phyloP scores from a whole-genome alignment of 2,329 filamentous ascomycete genomes.

The Clonostachys chloroleuca region DNA sequence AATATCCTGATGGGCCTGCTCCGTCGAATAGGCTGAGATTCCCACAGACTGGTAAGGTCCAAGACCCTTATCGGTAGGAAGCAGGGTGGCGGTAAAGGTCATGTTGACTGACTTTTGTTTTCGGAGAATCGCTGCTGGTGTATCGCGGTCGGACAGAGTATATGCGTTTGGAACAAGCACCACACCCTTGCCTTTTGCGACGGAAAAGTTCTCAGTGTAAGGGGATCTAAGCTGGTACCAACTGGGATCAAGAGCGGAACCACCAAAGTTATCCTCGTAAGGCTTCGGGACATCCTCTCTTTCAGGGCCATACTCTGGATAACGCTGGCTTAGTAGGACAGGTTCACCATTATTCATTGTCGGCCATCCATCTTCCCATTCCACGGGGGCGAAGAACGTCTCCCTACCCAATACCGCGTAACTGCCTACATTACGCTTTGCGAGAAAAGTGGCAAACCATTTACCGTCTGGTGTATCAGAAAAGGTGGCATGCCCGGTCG shows the following conservation, averaged over 20 bases:
- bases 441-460: slow-evolving; percentile 14
- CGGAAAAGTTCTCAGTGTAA: slow-evolving; percentile 3
- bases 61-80: slow-evolving; percentile 6
- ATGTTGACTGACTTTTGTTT: slow-evolving; percentile 22
- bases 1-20: slow-evolving; percentile 17
- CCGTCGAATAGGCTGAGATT: slow-evolving; percentile 15
- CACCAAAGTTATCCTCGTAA: background rate
- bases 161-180: slow-evolving; percentile 22
- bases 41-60: slow-evolving; percentile 14
- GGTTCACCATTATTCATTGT: slow-evolving; percentile 11
- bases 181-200: background rate
- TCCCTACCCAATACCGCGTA: slow-evolving; percentile 8
- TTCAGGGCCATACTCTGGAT: background rate
- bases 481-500: slow-evolving; percentile 13
- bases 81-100: slow-evolving; percentile 15
- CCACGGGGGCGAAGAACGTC: slow-evolving; percentile 12
- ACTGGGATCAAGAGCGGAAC: background rate
- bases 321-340: slow-evolving; percentile 1
- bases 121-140: slow-evolving; percentile 15
- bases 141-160: slow-evolving; percentile 17
- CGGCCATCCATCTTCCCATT: slow-evolving; percentile 14
- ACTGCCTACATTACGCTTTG: slow-evolving; percentile 7
- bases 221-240: slow-evolving; percentile 3
- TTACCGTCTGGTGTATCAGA: slow-evolving; percentile 10
- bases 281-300: background rate